Conservation (phyloP, 2,329 filamentous ascomycete genomes). For the Tolypocladium sp. region DNA sequence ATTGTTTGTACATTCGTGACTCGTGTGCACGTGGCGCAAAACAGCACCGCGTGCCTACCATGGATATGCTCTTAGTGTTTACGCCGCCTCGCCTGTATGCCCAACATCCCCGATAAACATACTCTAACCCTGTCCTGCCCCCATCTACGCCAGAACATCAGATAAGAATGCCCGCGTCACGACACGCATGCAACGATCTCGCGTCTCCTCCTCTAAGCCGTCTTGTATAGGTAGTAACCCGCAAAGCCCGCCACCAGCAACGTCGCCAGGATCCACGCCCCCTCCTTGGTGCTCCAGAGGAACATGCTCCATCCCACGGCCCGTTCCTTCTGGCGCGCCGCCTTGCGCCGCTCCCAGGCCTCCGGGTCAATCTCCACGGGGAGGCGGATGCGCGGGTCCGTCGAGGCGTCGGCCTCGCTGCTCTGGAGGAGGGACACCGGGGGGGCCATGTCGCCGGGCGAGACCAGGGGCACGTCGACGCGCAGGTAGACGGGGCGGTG, state of each 20-base stretch:
- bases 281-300: conserved; percentile 43
- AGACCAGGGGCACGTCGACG: conserved; percentile 53
- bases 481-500: conserved; percentile 77
- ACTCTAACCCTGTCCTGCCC: not conserved
- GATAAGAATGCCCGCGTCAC: not conserved
- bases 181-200: not conserved
- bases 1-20: not conserved
- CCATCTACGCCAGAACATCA: not conserved
- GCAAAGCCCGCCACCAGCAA: conserved; percentile 30
- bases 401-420: conserved; percentile 8
- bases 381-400: conserved; percentile 34
- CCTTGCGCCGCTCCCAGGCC: conserved; percentile 41
- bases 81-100: not conserved
- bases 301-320: conserved; percentile 46
- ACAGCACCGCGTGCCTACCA: not conserved
- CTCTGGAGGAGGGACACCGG: conserved; percentile 9
- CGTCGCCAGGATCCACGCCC: conserved; percentile 34
- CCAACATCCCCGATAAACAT: not conserved
- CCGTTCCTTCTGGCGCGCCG: conserved; percentile 35
- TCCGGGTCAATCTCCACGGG: conserved; percentile 45
- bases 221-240: conserved; percentile 32
- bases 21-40: not conserved
- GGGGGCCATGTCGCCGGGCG: conserved; percentile 27
- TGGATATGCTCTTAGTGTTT: not conserved
- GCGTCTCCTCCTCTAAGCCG: conserved; percentile 2